Percentiles rank a stretch among this genome's conserved stretches.
phyloP scores from a whole-genome alignment of 148 eudicot genomes.

The Rhododendron ovatum region DNA sequence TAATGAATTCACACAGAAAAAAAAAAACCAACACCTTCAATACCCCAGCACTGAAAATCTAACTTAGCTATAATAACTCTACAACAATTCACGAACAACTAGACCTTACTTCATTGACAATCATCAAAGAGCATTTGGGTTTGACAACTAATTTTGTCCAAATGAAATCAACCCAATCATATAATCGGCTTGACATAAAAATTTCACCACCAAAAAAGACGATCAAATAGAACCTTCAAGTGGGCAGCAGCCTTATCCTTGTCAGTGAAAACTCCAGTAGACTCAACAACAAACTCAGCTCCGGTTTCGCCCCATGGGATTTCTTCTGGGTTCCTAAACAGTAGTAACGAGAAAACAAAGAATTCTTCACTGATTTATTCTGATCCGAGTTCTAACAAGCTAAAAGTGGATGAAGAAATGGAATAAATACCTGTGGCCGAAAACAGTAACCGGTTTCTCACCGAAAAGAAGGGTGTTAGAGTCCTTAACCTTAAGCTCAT shows the following conservation, averaged over 20 bases:
- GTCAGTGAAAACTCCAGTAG: conserved; percentile 76
- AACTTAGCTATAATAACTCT: not conserved
- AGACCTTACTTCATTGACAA: not conserved
- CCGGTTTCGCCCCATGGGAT: conserved; percentile 68
- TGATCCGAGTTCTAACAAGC: not conserved
- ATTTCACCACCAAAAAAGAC: not conserved
- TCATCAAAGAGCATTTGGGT: not conserved
- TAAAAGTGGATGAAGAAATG: not conserved
- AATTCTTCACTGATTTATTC: not conserved
- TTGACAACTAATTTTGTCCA: not conserved
- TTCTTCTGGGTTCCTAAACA: conserved; percentile 23
- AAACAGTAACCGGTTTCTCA: conserved; percentile 36
- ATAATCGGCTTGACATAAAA: not conserved
- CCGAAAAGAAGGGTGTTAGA: conserved; percentile 45
- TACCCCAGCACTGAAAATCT: not conserved
- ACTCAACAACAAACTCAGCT: conserved; percentile 71
- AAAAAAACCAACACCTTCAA: not conserved
- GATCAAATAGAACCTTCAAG: conserved; percentile 46
- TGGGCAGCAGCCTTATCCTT: conserved; percentile 55
- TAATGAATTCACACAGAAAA: not conserved
- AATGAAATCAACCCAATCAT: not conserved
- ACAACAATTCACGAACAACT: not conserved
- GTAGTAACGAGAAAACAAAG: not conserved
- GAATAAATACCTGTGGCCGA: conserved; percentile 28
- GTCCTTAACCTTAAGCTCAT: conserved; percentile 36